These are phyloP conservation scores for Passiflora organensis DNA, from an alignment of 345 rosid species.

Conservation along the genomic window DNA sequence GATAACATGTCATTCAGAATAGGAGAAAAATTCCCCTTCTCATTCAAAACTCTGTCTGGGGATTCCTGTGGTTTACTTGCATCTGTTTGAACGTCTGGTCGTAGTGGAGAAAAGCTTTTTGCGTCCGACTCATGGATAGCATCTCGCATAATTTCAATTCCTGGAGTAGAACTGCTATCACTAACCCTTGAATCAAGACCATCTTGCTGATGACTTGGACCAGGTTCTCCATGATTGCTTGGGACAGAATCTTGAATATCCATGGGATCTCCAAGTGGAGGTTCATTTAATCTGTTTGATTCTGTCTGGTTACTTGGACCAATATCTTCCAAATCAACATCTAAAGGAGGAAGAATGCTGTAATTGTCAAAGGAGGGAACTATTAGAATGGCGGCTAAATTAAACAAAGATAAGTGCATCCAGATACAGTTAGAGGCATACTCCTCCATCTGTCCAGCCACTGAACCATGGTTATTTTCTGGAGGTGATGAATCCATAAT, in stretches of 20 bases:
- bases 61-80: constrained; percentile 20
- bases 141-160: constrained; percentile 59
- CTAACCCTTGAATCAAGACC: constrained; percentile 13
- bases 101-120: constrained; percentile 22
- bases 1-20: constrained; percentile 32
- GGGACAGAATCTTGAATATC: constrained; percentile 19
- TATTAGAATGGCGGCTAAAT: no score
- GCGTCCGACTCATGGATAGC: constrained; percentile 14
- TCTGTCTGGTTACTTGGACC: constrained; percentile 17
- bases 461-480: constrained; percentile 21
- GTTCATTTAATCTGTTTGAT: neutral
- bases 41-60: constrained; percentile 31
- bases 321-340: constrained; percentile 2
- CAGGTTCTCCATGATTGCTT: constrained; percentile 30
- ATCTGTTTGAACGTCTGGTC: constrained; percentile 19
- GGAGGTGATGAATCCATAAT: constrained; percentile 14
- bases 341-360: constrained; percentile 25
- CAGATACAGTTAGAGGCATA: constrained; percentile 25
- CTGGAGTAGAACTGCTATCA: constrained; percentile 36
- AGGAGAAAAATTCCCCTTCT: constrained; percentile 39
- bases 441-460: constrained; percentile 35
- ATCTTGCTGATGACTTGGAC: constrained; percentile 25
- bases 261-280: neutral
- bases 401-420: neutral
- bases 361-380: neutral